These are phyloP conservation scores for Solanum chilense DNA, from an alignment of 257 asterid species.

Conservation along the genomic window DNA sequence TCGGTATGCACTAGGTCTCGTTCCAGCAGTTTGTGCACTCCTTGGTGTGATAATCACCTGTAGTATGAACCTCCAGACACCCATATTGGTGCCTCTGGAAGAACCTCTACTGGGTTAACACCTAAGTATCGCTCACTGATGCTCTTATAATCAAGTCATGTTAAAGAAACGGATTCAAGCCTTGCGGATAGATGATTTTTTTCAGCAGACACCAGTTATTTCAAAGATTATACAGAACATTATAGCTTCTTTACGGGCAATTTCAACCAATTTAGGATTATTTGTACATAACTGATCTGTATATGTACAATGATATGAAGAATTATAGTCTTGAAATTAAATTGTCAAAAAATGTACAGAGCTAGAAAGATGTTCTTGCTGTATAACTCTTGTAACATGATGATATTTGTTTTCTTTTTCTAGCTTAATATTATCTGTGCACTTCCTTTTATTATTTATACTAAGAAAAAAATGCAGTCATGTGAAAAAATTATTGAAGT, in stretches of 20 bases:
- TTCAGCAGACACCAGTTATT: neutral
- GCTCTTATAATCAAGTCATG: neutral
- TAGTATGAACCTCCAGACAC: constrained; percentile 47
- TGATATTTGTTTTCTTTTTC: neutral
- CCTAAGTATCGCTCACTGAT: neutral
- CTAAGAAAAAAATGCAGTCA: neutral
- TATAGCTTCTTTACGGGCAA: neutral
- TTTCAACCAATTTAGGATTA: neutral
- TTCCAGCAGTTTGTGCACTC: constrained; percentile 69
- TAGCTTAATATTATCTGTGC: neutral
- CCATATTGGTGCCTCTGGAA: constrained; percentile 15
- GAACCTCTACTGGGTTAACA: constrained; percentile 51
- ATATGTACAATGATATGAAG: neutral
- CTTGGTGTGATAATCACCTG: constrained; percentile 53
- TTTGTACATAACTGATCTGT: neutral
- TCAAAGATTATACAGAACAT: neutral
- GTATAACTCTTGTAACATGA: neutral
- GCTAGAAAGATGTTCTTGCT: neutral
- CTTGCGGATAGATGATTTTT: neutral
- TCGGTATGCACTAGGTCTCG: constrained; percentile 65
- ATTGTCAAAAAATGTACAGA: neutral
- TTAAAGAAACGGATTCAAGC: neutral
- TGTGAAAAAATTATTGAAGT: neutral
- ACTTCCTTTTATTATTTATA: no score
- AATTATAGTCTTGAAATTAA: neutral